These are phyloP conservation scores for Pythium biforme DNA, from an alignment of 352 stramenopile species.

Conservation along the genomic window DNA sequence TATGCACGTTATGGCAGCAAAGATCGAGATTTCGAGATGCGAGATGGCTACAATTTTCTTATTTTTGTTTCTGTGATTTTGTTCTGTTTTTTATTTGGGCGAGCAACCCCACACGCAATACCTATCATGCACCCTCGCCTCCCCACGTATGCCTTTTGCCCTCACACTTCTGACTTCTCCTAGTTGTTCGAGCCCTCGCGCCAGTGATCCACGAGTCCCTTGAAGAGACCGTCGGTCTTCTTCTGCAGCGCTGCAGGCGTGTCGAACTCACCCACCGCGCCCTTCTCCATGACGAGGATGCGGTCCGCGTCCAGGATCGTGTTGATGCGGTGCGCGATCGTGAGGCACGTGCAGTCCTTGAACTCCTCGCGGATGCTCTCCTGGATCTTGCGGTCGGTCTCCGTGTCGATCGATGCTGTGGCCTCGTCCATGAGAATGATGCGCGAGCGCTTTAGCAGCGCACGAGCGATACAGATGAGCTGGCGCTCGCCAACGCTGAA, in stretches of 20 bases:
- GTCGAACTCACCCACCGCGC: slow-evolving; percentile 93
- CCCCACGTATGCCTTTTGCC: background rate
- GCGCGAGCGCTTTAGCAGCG: slow-evolving; percentile 86
- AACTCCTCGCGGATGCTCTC: slow-evolving; percentile 43
- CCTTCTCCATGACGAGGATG: slow-evolving; percentile 95
- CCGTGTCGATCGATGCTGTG: slow-evolving; percentile 90
- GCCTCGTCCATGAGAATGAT: slow-evolving; percentile 98
- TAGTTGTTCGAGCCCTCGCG: slow-evolving; percentile 38
- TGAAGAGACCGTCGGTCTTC: slow-evolving; percentile 72
- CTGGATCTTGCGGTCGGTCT: slow-evolving; percentile 91
- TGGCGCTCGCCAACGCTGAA: slow-evolving; percentile 94
- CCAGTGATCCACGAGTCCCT: slow-evolving; percentile 75
- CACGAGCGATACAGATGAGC: slow-evolving; percentile 92
- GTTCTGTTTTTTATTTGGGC: background rate
- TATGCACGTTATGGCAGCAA: background rate
- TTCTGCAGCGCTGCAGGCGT: slow-evolving; percentile 73
- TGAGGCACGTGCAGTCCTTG: slow-evolving; percentile 92
- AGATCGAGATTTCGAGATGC: background rate
- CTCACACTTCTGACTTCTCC: slow-evolving; percentile 18
- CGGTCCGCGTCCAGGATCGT: slow-evolving; percentile 96
- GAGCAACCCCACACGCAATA: background rate
- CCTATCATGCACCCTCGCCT: slow-evolving; percentile 1
- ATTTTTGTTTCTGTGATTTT: background rate
- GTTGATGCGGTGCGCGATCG: slow-evolving; percentile 96
- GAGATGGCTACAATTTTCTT: slow-evolving; percentile 13